Base-by-base conservation (phyloP, 208 protist genomes). In the Acanthamoeba sp. region DNA sequence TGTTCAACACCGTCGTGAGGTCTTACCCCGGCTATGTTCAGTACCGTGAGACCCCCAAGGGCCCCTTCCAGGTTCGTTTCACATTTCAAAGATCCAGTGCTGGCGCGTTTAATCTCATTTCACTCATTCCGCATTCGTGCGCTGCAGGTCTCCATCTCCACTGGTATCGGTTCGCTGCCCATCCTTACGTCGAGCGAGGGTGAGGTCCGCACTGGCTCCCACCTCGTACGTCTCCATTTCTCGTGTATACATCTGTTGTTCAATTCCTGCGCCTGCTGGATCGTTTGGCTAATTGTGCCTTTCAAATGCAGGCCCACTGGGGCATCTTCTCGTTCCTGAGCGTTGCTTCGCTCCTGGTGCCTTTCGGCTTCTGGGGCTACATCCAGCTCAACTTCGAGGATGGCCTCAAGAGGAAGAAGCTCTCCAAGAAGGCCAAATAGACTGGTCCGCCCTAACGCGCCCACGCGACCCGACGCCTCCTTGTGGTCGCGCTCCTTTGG, bases 331-430 rank as follows among this genome's bases (percentile, higher is more conserved):
- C 52, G 1, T 66, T 90, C 36, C 55, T 90, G 29, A 66, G 52
- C 55, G 50, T 90, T 24, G 82, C 55, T 66, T 69, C 52, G 22
- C n/a, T 90, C 34, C 22, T 90, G 48, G 12, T 90, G 82, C 82
- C 82, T 29, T 90, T 90, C 50, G 82, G 82, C 32, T 59, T 90
- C 52, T 90, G 82, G 82, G 82, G 82, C 29, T 62, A 32, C 82
- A 90, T 90, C 38, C 82, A 90, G 82, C 82, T 90, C 82, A 90
- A 90, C 52, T 90, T 90, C 12, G 82, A 90, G 82, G 82, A 90
- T 64, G 82, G 82, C 52, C n/a, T 90, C 34, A 59, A 59, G 52
- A 90, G 55, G 82, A 90, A 90, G 82, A 59, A 59, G 55, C 82
- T 45, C 42, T 57, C 52, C 42, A 90, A 90, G 82, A 90, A 66